Percentiles rank a stretch among this genome's conserved stretches.
Conservation (phyloP, 2,329 filamentous ascomycete genomes). For the Penicillium sp. region DNA sequence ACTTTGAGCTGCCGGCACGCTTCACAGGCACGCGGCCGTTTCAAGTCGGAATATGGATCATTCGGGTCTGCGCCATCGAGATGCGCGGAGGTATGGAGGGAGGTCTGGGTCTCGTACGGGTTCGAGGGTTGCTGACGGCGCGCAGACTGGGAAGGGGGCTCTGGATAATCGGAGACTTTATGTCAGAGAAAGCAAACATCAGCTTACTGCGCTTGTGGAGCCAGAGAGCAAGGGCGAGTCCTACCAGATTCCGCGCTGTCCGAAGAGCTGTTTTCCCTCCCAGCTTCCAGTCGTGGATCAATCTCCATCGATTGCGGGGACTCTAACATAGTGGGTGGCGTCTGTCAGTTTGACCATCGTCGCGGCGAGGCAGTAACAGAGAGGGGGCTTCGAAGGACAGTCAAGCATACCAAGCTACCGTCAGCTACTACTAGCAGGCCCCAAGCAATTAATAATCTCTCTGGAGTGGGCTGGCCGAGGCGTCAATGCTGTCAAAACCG, state of each 20-base stretch:
- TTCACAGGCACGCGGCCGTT: constrained; percentile 74
- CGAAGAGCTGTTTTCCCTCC: constrained; percentile 23
- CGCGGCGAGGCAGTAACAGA: neutral
- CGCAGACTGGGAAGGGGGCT: constrained; percentile 32
- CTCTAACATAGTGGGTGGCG: constrained; percentile 10
- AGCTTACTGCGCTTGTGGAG: constrained; percentile 15
- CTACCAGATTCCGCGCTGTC: constrained; percentile 17
- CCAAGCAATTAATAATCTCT: neutral
- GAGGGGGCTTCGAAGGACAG: neutral
- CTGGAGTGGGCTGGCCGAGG: constrained; percentile 22
- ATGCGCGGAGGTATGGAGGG: constrained; percentile 11
- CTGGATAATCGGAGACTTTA: constrained; percentile 31
- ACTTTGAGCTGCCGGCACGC: constrained; percentile 79
- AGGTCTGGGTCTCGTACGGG: constrained; percentile 20
- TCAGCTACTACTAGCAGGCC: neutral
- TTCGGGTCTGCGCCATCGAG: constrained; percentile 24
- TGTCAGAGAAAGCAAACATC: constrained; percentile 2
- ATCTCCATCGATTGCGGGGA: constrained; percentile 37
- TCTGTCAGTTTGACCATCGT: constrained; percentile 18
- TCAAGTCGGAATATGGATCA: constrained; percentile 55
- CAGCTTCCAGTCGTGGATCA: constrained; percentile 38
- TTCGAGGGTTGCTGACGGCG: constrained; percentile 21
- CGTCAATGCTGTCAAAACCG: constrained; percentile 12
- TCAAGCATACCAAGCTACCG: neutral
- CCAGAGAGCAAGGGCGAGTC: constrained; percentile 10